A percentile compares a stretch with the other conserved stretches of the same genome.
Conservation (phyloP, 164 flowering plant genomes). For the Euptelea pleiosperma region DNA sequence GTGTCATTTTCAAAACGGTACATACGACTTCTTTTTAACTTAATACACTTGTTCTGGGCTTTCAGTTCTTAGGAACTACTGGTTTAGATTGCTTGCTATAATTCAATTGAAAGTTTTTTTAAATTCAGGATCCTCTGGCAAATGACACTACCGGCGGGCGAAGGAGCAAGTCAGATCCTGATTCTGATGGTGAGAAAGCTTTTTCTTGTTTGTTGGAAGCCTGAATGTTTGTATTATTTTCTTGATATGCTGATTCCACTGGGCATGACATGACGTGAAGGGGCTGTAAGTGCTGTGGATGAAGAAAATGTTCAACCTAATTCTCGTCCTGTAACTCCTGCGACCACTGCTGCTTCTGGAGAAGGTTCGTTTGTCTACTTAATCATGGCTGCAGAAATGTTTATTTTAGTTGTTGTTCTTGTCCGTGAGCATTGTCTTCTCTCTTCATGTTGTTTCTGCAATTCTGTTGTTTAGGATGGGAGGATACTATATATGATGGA, state of each 20-base stretch:
- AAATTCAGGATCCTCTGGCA: slow-evolving; percentile 29
- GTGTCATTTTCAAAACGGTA: slow-evolving; percentile 34
- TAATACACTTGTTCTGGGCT: not conserved
- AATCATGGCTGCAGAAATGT: not conserved
- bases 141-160: slow-evolving; percentile 17
- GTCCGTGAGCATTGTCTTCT: not conserved
- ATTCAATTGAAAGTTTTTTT: not conserved
- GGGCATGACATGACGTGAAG: slow-evolving; percentile 27
- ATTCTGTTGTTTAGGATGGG: slow-evolving; percentile 24
- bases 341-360: slow-evolving; percentile 24
- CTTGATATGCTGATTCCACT: not conserved
- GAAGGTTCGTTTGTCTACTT: slow-evolving; percentile 38
- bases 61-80: too few relatives aligned
- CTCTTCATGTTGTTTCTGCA: not conserved
- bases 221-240: slow-evolving; percentile 1
- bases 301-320: slow-evolving; percentile 32
- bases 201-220: not conserved
- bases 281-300: slow-evolving; percentile 36
- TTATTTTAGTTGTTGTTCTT: not conserved
- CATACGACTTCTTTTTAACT: slow-evolving; percentile 4
- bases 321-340: slow-evolving; percentile 23
- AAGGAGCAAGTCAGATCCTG: slow-evolving; percentile 35
- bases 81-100: too few relatives aligned
- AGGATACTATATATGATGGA: slow-evolving; percentile 27
- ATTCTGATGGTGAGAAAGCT: slow-evolving; percentile 54